Evolutionary conservation across 31 red algal species (phyloP), one percentile per base, ranked within the genome.

Genomic region (Asparagopsis taxiformis): DNA sequence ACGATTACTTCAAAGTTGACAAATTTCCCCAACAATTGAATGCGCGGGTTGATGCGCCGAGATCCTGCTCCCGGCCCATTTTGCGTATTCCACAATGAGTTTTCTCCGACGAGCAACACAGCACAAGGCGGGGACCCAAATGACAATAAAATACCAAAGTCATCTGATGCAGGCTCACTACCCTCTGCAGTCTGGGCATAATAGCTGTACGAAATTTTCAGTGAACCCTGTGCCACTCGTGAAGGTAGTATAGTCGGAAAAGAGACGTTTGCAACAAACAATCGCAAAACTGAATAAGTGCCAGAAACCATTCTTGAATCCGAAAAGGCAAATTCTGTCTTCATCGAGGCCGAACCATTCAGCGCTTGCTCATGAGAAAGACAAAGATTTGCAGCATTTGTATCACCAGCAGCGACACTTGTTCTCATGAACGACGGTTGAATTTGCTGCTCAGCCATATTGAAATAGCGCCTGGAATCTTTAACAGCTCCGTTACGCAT

Each of bases 341-440:
- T 79, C 30, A 87, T 68, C 1, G 75, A 87, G 11, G 81, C 75
- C 0, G 81, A 81, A 25, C 74, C 75, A 2, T 85, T 67, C 2
- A 63, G 52, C 52, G 82, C 68, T 3, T 49, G 51, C 10, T 76
- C 75, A 53, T 74, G 68, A 48, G 55, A 62, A 17, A 94, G 1
- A 19, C n/a, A 51, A 23, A 94, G 61, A 22, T 68, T 55, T 13
- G 82, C 67, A 30, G 82, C 68, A 11, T 48, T 67, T 24, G 68
- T 51, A 56, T 86, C 82, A 8, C 74, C 77, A 21, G 75, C 68
- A 3, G 82, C 91, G 41, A 82, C 61, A 21, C 55, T 54, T 15
- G 67, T 65, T 26, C 82, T 72, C 74, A 94, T 31, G 43, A 87
- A 94, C 22, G 64, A 82, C 33, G 81, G 91, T 59, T 94, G 91